Evolutionary conservation across 306 rosid species (phyloP).

Genomic region (Arachis hypogaea): DNA sequence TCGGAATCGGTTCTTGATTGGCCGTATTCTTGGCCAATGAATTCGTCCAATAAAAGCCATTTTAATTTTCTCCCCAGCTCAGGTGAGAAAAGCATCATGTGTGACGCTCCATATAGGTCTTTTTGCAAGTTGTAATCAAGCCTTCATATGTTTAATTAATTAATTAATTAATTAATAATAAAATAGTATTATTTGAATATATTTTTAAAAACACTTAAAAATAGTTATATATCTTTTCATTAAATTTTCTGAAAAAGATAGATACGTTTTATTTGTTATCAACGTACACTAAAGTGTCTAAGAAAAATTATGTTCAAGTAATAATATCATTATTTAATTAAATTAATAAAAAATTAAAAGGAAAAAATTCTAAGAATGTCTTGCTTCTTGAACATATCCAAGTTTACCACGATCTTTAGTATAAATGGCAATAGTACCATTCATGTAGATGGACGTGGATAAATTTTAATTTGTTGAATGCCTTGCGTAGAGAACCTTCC

Average conservation of each 20-base stretch:
- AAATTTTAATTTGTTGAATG: constrained; percentile 20
- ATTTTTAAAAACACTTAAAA: no score
- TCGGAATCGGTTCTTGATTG: constrained; percentile 49
- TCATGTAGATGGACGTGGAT: constrained; percentile 6
- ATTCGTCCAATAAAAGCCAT: constrained; percentile 18
- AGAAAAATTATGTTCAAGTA: no score
- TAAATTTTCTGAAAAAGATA: no score
- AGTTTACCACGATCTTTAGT: constrained; percentile 37
- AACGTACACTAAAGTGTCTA: no score
- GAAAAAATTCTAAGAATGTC: constrained; percentile 34
- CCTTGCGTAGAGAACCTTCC: constrained; percentile 57
- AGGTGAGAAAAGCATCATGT: constrained; percentile 37
- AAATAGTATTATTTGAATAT: no score
- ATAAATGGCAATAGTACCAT: constrained; percentile 31
- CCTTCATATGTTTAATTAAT: constrained; percentile 9
- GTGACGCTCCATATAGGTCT: constrained; percentile 20
- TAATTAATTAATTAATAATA: no score
- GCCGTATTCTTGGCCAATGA: constrained; percentile 35
- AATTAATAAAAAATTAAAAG: constrained; percentile 32
- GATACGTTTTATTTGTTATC: no score
- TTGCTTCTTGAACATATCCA: constrained; percentile 37
- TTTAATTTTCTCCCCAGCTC: constrained; percentile 12
- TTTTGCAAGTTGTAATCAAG: constrained; percentile 41
- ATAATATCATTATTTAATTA: no score
- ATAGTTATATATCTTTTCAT: no score